Evolutionary conservation across 2,329 filamentous ascomycete genomes (phyloP), one percentile per base, ranked within the genome.

Genomic region (Pestalotiopsis sp.): DNA sequence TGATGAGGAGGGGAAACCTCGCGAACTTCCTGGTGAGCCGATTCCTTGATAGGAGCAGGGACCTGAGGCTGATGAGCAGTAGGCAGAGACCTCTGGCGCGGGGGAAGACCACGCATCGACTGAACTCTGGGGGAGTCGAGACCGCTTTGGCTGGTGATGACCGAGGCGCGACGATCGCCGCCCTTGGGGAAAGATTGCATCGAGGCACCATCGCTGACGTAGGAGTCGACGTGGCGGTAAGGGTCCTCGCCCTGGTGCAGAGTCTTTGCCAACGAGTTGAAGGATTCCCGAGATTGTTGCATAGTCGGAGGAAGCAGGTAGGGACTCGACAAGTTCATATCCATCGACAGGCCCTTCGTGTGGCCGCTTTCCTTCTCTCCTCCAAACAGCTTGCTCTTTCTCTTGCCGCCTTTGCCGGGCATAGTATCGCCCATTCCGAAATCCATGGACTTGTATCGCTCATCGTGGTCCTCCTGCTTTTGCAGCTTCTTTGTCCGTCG

Each of bases 301-400:
- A 95, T 77, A 67, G 89, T 90, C 1, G 93, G 93, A 4, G 96
- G 95, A n/a, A 98, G 86, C n/a, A 99, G 87, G 78, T 98, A 99
- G 1, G 96, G 96, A 74, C 91, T 96, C 41, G 88, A 89, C 62
- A 95, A 85, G 76, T 92, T 90, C 87, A 95, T 88, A 74, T 90
- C 88, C 87, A 95, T 89, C 41, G 90, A 92, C 64, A 92, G 80
- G 74, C 91, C 89, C 49, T 84, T 82, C 62, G 82, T 77, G 68
- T 80, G 79, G 67, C 73, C 80, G 45, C 75, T 71, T 25, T 82
- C 79, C 78, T 90, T 90, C 76, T 93, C 86, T 31, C 83, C 86
- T 83, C 80, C 90, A 81, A 72, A 84, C 81, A 83, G 78, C 2
- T 78, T 76, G 67, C 80, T 83, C 75, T 82, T 84, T 72, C 84